These are phyloP conservation scores for Saccharomyces hybrid DNA, from an alignment of 1,139 yeast genomes.

Conservation along the genomic window DNA sequence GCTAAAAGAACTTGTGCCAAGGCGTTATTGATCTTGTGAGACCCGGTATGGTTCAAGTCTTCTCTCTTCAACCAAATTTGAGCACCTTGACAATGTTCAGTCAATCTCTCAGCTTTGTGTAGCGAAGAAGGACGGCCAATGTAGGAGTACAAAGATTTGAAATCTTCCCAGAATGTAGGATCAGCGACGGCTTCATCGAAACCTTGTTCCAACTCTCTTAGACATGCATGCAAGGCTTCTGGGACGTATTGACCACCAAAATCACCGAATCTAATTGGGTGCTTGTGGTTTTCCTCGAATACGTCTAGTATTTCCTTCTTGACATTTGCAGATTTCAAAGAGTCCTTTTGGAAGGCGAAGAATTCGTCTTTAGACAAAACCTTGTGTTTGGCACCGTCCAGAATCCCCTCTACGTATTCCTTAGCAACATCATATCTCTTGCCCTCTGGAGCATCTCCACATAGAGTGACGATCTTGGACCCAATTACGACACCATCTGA, in stretches of 20 bases:
- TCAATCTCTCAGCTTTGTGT: conserved; percentile 82
- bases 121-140: conserved; percentile 94
- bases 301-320: conserved; percentile 24
- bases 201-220: conserved; percentile 78
- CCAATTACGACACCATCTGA: conserved; percentile 97
- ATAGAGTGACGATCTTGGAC: conserved; percentile 64
- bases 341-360: conserved; percentile 19
- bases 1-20: conserved; percentile 91
- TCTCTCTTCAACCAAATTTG: conserved; percentile 97
- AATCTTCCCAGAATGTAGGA: conserved; percentile 89
- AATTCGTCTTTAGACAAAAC: conserved; percentile 27
- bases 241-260: conserved; percentile 99
- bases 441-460: conserved; percentile 57
- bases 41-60: conserved; percentile 95
- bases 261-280: conserved; percentile 76
- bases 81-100: conserved; percentile 92
- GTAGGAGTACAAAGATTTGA: conserved; percentile 70
- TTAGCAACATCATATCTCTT: conserved; percentile 52
- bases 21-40: conserved; percentile 95
- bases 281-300: conserved; percentile 51
- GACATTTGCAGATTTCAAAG: conserved; percentile 26
- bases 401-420: conserved; percentile 59
- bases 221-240: conserved; percentile 87
- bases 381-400: conserved; percentile 48
- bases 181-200: conserved; percentile 85